phyloP scores from a whole-genome alignment of 202 grass and related monocot species.

The Zizania palustris region DNA sequence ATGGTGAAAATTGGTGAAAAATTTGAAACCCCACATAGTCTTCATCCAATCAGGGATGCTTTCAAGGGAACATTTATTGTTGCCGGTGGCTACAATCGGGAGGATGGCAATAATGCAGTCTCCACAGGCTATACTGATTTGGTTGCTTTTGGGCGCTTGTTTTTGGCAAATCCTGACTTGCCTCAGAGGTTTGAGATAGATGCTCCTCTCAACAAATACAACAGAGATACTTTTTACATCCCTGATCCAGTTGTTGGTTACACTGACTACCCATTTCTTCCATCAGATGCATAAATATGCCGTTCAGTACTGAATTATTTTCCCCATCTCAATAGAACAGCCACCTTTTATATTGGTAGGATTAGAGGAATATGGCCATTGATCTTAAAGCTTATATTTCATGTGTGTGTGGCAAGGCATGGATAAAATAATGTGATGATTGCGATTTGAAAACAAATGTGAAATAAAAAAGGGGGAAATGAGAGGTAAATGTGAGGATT shows the following conservation, averaged over 20 bases:
- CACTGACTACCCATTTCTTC: conserved; percentile 58
- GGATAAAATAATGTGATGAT: conserved; percentile 1
- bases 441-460: neutral
- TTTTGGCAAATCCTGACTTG: conserved; percentile 57
- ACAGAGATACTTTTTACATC: conserved; percentile 49
- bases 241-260: conserved; percentile 47
- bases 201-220: conserved; percentile 42
- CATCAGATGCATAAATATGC: conserved; percentile 36
- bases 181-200: conserved; percentile 41
- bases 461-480: too few species aligned
- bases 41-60: neutral
- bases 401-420: conserved; percentile 27
- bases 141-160: conserved; percentile 43
- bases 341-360: conserved; percentile 15
- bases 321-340: neutral
- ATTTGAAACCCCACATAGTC: neutral
- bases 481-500: neutral
- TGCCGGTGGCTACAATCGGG: conserved; percentile 26
- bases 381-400: conserved; percentile 27
- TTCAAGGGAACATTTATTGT: neutral
- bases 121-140: conserved; percentile 44
- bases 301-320: neutral
- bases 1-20: neutral
- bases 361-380: conserved; percentile 23
- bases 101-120: conserved; percentile 48